Evolutionary conservation across 148 eudicot genomes (phyloP).

Genomic region (Persicaria maculosa): DNA sequence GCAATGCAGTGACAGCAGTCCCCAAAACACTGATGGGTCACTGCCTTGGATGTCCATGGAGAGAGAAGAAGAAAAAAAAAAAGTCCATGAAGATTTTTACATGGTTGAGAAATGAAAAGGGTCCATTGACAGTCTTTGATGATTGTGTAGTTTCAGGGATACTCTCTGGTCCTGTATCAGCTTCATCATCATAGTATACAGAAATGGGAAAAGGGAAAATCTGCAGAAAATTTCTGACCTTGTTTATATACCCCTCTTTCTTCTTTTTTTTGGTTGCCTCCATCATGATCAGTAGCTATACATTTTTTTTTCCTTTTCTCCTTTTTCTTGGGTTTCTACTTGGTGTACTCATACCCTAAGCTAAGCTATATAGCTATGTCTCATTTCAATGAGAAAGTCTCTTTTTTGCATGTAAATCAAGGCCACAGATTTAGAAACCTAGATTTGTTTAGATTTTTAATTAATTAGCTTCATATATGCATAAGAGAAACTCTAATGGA

Average conservation of each 20-base stretch:
- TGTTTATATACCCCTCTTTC: not conserved
- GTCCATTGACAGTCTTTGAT: conserved; percentile 4
- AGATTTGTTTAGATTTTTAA: not conserved
- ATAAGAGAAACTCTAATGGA: not conserved
- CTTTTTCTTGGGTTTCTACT: not conserved
- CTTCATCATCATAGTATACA: conserved; percentile 26
- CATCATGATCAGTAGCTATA: not conserved
- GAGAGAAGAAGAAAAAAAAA: conserved; percentile 10
- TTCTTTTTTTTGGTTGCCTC: not conserved
- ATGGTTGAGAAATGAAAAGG: conserved; percentile 12
- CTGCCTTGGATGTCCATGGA: conserved; percentile 18
- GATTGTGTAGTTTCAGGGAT: conserved; percentile 18
- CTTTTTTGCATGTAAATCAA: not conserved
- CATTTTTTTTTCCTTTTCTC: not conserved
- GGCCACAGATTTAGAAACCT: not conserved
- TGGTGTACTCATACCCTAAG: not conserved
- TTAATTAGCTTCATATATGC: not conserved
- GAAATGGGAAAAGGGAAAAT: conserved; percentile 19
- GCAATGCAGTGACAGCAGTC: conserved; percentile 18
- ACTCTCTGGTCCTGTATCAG: conserved; percentile 22
- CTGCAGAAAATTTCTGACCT: conserved; percentile 21
- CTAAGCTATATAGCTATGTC: not conserved
- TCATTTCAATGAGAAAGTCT: not conserved
- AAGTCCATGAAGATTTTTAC: not conserved
- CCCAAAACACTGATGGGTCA: conserved; percentile 46